Conservation (phyloP, 1,284 basidiomycete genomes). For the Apiotrichum gracile region DNA sequence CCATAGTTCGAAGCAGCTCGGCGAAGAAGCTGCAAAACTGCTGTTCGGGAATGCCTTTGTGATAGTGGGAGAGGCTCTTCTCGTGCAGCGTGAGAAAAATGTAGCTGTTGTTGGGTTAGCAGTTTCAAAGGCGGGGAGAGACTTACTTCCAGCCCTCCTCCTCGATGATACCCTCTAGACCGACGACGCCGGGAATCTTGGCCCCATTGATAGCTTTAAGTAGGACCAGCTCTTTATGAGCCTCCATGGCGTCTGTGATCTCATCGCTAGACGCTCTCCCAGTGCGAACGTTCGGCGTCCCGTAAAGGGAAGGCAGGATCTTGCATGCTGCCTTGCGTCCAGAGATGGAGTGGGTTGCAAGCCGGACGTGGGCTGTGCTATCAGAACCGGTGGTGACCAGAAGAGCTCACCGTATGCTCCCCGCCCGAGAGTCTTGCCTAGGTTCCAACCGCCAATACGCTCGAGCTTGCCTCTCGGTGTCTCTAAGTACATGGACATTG, state of each 20-base stretch:
- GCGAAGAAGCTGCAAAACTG: constrained; percentile 38
- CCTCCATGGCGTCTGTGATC: constrained; percentile 40
- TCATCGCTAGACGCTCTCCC: constrained; percentile 31
- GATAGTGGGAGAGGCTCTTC: not conserved
- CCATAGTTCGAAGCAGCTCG: constrained; percentile 30
- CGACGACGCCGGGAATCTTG: constrained; percentile 35
- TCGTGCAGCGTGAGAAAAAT: constrained; percentile 36
- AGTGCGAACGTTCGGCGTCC: too few relatives aligned
- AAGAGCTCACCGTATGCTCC: constrained; percentile 45
- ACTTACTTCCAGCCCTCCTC: constrained; percentile 45
- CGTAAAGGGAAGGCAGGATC: constrained; percentile 41
- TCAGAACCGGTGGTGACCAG: too few relatives aligned
- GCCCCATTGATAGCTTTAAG: constrained; percentile 41
- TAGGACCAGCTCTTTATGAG: constrained; percentile 45
- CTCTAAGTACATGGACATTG: too few relatives aligned
- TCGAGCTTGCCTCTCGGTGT: constrained; percentile 29
- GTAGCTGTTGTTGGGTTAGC: constrained; percentile 23
- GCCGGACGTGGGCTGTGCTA: constrained; percentile 47
- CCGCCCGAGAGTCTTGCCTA: constrained; percentile 39
- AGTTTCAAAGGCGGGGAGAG: too few relatives aligned
- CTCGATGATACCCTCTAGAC: constrained; percentile 41
- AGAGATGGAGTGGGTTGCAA: constrained; percentile 35
- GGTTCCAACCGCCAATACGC: constrained; percentile 35
- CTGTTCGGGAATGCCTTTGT: not conserved
- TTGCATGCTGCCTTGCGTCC: constrained; percentile 43